Percentiles rank a stretch among this genome's conserved stretches.
Evolutionary conservation across 352 stramenopile genomes (phyloP).

Genomic region (Plasmopara viticola): DNA sequence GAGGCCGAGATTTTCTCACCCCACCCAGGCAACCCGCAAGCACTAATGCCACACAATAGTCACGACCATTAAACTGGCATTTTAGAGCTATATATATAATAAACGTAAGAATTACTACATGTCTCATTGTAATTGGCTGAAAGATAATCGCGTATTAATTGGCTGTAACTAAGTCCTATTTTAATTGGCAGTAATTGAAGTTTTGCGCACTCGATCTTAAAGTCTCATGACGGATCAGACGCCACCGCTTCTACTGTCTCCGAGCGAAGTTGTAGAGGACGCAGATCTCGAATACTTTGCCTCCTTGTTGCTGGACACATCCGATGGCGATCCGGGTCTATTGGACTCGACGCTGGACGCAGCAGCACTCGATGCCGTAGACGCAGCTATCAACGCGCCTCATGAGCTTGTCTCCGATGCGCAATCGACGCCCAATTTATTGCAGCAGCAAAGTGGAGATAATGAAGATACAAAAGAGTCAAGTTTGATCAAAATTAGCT

Average conservation of each 20-base stretch:
- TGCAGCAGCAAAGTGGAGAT: not conserved
- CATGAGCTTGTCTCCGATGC: conserved; percentile 6
- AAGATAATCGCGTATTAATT: no score
- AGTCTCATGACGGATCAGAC: conserved; percentile 19
- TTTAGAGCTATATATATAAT: conserved; percentile 4
- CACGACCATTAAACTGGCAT: conserved; percentile 11
- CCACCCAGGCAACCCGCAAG: conserved; percentile 37
- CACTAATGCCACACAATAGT: conserved; percentile 18
- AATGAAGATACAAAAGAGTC: conserved; percentile 1
- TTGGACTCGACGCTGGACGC: conserved; percentile 23
- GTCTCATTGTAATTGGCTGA: not conserved
- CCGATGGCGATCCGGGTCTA: conserved; percentile 20
- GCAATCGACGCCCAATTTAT: not conserved
- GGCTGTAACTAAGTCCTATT: no score
- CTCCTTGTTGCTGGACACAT: conserved; percentile 32
- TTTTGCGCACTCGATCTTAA: not conserved
- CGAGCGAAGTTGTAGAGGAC: conserved; percentile 19
- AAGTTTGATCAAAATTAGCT: conserved; percentile 2
- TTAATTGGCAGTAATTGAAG: no score
- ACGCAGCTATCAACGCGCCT: conserved; percentile 26
- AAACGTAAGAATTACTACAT: not conserved
- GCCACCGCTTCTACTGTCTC: conserved; percentile 1
- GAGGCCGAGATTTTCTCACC: conserved; percentile 63
- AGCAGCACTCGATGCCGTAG: conserved; percentile 34
- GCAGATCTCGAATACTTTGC: conserved; percentile 37